Evolutionary conservation across 495 filamentous ascomycete genomes (phyloP).

Genomic region (Talaromyces wortmannii): DNA sequence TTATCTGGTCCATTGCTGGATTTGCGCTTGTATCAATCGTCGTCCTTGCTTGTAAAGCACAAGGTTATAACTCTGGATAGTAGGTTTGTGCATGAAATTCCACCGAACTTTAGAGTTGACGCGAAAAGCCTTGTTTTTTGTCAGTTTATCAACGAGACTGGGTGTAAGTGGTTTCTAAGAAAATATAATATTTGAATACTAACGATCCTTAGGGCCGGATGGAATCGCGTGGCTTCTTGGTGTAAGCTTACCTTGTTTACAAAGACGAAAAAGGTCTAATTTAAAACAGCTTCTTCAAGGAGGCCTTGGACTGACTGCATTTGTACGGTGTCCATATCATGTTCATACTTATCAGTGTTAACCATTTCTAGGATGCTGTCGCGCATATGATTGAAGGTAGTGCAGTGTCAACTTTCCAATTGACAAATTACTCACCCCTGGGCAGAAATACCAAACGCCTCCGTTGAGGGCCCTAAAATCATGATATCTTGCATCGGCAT

Average conservation of each 20-base stretch:
- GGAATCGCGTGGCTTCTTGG: slow-evolving; percentile 60
- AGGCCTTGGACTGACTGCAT: slow-evolving; percentile 55
- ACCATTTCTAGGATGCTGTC: slow-evolving; percentile 39
- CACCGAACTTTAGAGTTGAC: not conserved
- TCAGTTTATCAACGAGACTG: slow-evolving; percentile 53
- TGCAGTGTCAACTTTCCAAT: not conserved
- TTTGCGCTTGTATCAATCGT: slow-evolving; percentile 63
- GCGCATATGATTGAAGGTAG: slow-evolving; percentile 43
- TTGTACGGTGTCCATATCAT: slow-evolving; percentile 20
- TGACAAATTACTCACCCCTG: slow-evolving; percentile 24
- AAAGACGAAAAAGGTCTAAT: not conserved
- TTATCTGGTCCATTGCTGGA: slow-evolving; percentile 62
- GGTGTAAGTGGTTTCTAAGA: slow-evolving; percentile 17
- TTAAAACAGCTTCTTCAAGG: slow-evolving; percentile 45
- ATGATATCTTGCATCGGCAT: slow-evolving; percentile 69
- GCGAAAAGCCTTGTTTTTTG: slow-evolving; percentile 49
- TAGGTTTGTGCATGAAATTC: slow-evolving; percentile 32
- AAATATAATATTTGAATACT: not conserved
- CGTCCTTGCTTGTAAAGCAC: slow-evolving; percentile 53
- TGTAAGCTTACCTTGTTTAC: slow-evolving; percentile 14
- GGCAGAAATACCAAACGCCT: slow-evolving; percentile 62
- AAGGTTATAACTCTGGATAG: slow-evolving; percentile 51
- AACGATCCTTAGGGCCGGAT: slow-evolving; percentile 35
- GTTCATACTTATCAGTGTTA: not conserved
- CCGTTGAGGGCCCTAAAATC: slow-evolving; percentile 61